These are phyloP conservation scores for Aureobasidium sp. DNA, from an alignment of 2,329 filamentous ascomycete genomes.

Conservation along the genomic window DNA sequence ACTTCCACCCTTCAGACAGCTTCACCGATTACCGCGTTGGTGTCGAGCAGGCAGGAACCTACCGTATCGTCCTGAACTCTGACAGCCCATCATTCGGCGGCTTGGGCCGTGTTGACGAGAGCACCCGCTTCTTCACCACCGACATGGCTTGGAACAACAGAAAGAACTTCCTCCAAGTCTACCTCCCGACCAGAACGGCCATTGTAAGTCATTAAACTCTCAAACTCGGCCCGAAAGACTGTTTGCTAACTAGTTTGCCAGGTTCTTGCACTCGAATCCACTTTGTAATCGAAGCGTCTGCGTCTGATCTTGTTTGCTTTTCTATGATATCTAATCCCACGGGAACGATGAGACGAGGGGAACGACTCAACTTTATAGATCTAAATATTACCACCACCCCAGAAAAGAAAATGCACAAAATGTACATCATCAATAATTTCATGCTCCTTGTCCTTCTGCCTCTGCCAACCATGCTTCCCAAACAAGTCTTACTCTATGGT, in stretches of 20 bases:
- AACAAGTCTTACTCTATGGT: too few relatives aligned
- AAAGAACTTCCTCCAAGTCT: conserved; percentile 86
- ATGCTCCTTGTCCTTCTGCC: neutral
- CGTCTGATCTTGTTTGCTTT: neutral
- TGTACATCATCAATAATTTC: neutral
- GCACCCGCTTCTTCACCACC: conserved; percentile 87
- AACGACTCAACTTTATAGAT: conserved; percentile 1
- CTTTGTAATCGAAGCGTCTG: neutral
- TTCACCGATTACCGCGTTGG: conserved; percentile 91
- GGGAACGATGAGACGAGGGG: conserved; percentile 1
- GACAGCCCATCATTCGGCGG: conserved; percentile 75
- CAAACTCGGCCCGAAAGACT: neutral
- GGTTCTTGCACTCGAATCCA: conserved; percentile 7
- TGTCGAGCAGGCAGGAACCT: conserved; percentile 75
- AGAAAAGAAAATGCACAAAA: neutral
- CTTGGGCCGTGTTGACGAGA: conserved; percentile 64
- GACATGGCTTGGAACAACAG: conserved; percentile 83
- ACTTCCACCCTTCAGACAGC: conserved; percentile 79
- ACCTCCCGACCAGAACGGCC: conserved; percentile 75
- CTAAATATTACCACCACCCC: neutral
- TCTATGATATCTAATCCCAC: conserved; percentile 3
- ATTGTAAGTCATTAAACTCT: conserved; percentile 49
- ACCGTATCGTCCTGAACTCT: conserved; percentile 75
- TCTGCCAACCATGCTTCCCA: neutral
- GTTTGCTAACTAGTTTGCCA: neutral